These are phyloP conservation scores for Suillus variegatus DNA, from an alignment of 768 basidiomycete species.

Conservation along the genomic window DNA sequence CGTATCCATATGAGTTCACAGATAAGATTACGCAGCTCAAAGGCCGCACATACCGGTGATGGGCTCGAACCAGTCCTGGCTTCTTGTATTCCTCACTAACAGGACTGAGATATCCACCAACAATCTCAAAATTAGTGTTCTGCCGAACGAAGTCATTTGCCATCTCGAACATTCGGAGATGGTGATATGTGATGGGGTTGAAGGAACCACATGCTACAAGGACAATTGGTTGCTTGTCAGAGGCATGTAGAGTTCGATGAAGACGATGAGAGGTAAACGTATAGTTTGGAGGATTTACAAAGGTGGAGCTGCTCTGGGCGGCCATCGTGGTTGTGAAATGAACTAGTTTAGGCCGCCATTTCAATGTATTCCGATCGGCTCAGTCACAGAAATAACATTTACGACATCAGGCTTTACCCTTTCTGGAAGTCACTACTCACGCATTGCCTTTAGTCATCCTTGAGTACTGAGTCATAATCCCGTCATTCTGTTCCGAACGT, in stretches of 20 bases:
- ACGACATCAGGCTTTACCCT: not conserved
- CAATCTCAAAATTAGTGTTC: slow-evolving; percentile 90
- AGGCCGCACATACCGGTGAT: slow-evolving; percentile 71
- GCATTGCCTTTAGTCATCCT: not conserved
- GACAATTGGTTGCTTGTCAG: slow-evolving; percentile 81
- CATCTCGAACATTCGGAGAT: slow-evolving; percentile 99
- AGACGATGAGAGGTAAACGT: slow-evolving; percentile 70
- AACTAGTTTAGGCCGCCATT: not conserved
- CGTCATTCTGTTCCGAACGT: not conserved
- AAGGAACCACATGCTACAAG: slow-evolving; percentile 98
- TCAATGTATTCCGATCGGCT: not conserved
- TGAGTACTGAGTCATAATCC: not conserved
- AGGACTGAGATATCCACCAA: slow-evolving; percentile 95
- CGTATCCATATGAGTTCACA: not conserved
- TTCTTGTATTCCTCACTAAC: slow-evolving; percentile 98
- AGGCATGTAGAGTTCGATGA: slow-evolving; percentile 53
- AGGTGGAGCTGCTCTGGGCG: slow-evolving; percentile 29
- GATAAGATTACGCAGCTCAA: not conserved
- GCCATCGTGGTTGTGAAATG: slow-evolving; percentile 28
- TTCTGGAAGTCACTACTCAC: slow-evolving; percentile 1
- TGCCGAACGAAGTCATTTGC: slow-evolving; percentile 94
- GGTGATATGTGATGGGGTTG: slow-evolving; percentile 97
- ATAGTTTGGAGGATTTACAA: slow-evolving; percentile 69
- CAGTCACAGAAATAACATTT: not conserved
- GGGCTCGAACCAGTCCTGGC: slow-evolving; percentile 84